Percentiles rank a stretch among this genome's conserved stretches.
phyloP scores from a whole-genome alignment of 208 protist species.

The Acanthamoeba sp. region DNA sequence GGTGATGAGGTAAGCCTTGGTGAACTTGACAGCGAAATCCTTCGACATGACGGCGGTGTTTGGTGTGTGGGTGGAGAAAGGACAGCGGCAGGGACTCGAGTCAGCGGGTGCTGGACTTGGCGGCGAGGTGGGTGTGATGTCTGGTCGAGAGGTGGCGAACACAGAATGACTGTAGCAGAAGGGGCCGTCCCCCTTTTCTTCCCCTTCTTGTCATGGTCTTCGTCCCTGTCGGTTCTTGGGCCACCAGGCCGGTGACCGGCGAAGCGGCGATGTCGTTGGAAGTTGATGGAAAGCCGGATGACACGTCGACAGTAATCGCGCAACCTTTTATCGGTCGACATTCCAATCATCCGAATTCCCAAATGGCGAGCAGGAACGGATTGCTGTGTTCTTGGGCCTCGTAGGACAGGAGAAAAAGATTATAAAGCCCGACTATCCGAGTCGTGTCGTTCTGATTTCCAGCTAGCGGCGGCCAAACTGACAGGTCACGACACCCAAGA shows the following conservation, averaged over 20 bases:
- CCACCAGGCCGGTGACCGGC: not conserved
- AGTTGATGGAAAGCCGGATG: constrained; percentile 3
- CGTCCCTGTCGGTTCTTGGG: not conserved
- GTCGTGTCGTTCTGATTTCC: not conserved
- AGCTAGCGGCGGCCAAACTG: not conserved
- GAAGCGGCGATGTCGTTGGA: not conserved
- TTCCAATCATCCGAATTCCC: constrained; percentile 6
- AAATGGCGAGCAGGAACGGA: not conserved
- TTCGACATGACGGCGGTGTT: not conserved
- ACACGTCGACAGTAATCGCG: constrained; percentile 8
- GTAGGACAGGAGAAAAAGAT: constrained; percentile 9
- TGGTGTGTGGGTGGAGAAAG: not conserved
- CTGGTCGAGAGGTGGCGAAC: not conserved
- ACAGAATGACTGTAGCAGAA: not conserved
- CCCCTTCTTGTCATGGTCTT: constrained; percentile 17
- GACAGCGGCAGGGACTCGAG: not conserved
- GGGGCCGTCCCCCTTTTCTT: not conserved
- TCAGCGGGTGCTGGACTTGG: not conserved
- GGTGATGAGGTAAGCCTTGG: constrained; percentile 54
- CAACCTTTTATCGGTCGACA: not conserved
- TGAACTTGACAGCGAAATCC: constrained; percentile 64
- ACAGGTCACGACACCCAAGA: too few species aligned
- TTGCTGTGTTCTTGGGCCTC: not conserved
- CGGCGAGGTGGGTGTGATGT: not conserved
- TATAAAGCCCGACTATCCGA: not conserved